These are phyloP conservation scores for Daldinia sp. DNA, from an alignment of 2,329 filamentous ascomycete species.

Conservation along the genomic window DNA sequence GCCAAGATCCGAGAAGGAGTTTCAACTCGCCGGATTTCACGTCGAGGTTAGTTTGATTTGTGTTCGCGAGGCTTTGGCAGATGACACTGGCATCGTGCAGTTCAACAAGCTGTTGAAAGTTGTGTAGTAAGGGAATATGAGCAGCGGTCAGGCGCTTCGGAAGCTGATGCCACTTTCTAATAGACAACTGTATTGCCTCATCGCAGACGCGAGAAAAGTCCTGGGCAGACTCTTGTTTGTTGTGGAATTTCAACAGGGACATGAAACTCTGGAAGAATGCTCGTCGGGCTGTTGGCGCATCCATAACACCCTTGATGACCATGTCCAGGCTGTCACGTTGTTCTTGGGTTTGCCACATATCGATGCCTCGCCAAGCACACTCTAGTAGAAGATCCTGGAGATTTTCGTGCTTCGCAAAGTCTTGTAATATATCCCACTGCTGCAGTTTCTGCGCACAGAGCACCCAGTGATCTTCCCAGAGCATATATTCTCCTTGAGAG, in stretches of 20 bases:
- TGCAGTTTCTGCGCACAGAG: constrained; percentile 97
- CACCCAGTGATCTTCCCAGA: constrained; percentile 99
- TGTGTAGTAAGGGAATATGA: constrained; percentile 93
- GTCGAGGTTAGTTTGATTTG: constrained; percentile 86
- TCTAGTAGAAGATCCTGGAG: constrained; percentile 96
- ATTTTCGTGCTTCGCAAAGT: constrained; percentile 99
- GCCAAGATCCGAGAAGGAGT: constrained; percentile 91
- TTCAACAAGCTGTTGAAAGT: constrained; percentile 98
- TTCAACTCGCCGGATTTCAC: constrained; percentile 96
- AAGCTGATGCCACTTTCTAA: constrained; percentile 99
- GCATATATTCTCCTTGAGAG: constrained; percentile 95
- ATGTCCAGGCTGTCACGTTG: constrained; percentile 91
- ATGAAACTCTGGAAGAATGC: constrained; percentile 99
- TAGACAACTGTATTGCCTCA: constrained; percentile 96
- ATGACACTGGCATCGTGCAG: constrained; percentile 98
- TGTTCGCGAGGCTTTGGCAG: constrained; percentile 88
- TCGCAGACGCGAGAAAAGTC: constrained; percentile 94
- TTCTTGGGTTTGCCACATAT: constrained; percentile 90
- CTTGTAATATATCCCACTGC: constrained; percentile 97
- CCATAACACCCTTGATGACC: constrained; percentile 96
- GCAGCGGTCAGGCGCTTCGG: constrained; percentile 93
- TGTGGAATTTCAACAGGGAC: constrained; percentile 92
- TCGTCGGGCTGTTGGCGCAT: constrained; percentile 92
- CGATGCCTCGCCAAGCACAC: constrained; percentile 93
- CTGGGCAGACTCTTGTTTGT: constrained; percentile 80